phyloP scores from a whole-genome alignment of 306 rosid genomes.

The Ziziphus jujuba region DNA sequence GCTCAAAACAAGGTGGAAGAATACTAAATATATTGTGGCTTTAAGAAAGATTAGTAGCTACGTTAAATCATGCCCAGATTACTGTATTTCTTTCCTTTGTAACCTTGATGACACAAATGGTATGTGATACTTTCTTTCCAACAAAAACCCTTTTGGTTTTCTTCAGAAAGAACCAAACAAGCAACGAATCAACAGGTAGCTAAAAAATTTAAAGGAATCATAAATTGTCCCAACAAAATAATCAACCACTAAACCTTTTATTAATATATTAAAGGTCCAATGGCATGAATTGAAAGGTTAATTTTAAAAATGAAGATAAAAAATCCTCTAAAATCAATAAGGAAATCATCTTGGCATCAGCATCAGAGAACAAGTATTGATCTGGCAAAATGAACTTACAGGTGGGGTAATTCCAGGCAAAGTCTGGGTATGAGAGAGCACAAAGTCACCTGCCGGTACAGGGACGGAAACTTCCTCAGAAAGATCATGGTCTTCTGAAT shows the following conservation, averaged over 20 bases:
- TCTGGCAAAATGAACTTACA: constrained; percentile 49
- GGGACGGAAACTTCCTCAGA: constrained; percentile 62
- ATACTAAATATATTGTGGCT: not conserved
- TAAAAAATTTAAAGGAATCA: not conserved
- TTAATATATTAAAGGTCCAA: too few relatives aligned
- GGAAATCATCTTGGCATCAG: not conserved
- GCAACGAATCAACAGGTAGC: not conserved
- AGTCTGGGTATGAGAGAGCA: constrained; percentile 69
- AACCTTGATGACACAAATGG: not conserved
- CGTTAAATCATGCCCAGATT: not conserved
- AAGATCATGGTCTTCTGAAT: constrained; percentile 56
- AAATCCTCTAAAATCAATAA: not conserved
- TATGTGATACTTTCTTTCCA: not conserved
- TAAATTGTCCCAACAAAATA: not conserved
- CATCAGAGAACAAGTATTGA: constrained; percentile 8
- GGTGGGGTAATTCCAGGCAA: constrained; percentile 76
- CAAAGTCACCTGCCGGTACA: constrained; percentile 54
- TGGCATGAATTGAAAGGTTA: not conserved
- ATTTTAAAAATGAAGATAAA: not conserved
- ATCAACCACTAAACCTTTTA: not conserved
- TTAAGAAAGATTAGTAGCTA: not conserved
- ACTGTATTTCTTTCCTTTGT: too few relatives aligned
- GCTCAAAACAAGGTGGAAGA: not conserved
- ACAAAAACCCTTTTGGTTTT: not conserved
- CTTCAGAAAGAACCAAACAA: too few relatives aligned